A percentile compares a stretch with the other conserved stretches of the same genome.
Evolutionary conservation across 2,329 filamentous ascomycete species (phyloP).

Genomic region (Aspergillus felis): DNA sequence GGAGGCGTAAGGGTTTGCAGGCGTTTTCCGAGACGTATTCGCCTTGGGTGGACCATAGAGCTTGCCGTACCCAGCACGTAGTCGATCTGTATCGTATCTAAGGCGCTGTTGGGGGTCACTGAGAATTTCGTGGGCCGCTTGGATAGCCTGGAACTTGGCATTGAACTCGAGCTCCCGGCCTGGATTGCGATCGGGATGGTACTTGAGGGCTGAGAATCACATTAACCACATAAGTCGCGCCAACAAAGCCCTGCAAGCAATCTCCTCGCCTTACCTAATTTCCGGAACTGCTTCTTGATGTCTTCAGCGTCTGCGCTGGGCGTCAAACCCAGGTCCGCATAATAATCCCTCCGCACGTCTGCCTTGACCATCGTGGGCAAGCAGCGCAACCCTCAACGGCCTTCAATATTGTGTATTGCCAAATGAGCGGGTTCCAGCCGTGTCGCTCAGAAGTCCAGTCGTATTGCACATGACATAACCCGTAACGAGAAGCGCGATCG

Average conservation of each 20-base stretch:
- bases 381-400: neutral
- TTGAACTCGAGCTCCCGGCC: slow-evolving; percentile 76
- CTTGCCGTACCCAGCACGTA: slow-evolving; percentile 46
- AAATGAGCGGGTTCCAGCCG: slow-evolving; percentile 10
- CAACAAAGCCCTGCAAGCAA: neutral
- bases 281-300: slow-evolving; percentile 81
- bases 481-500: slow-evolving; percentile 2
- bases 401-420: slow-evolving; percentile 3
- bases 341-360: slow-evolving; percentile 72
- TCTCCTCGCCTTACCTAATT: slow-evolving; percentile 58
- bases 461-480: slow-evolving; percentile 24
- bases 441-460: slow-evolving; percentile 8
- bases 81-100: slow-evolving; percentile 61
- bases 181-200: slow-evolving; percentile 84
- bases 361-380: slow-evolving; percentile 60
- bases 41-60: slow-evolving; percentile 28
- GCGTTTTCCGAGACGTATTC: slow-evolving; percentile 26
- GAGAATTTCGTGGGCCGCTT: slow-evolving; percentile 77
- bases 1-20: slow-evolving; percentile 19
- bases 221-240: slow-evolving; percentile 5
- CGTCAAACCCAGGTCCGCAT: slow-evolving; percentile 73
- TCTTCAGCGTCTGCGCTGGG: slow-evolving; percentile 66
- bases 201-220: slow-evolving; percentile 63
- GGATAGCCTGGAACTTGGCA: slow-evolving; percentile 79
- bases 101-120: slow-evolving; percentile 55